These are phyloP conservation scores for Nissolia schottii DNA, from an alignment of 306 rosid species.

Conservation along the genomic window DNA sequence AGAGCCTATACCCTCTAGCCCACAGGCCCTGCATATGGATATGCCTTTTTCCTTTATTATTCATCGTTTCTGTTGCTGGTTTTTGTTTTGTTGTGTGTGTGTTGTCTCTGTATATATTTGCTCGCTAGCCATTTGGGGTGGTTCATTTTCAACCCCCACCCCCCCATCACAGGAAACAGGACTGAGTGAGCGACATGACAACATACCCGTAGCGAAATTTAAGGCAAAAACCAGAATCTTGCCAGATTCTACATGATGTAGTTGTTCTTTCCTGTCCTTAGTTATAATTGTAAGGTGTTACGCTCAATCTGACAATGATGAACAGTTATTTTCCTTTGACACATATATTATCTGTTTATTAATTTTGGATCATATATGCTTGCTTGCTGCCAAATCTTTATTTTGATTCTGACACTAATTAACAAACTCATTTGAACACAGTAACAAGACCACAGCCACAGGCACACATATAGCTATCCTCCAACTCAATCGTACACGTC, in stretches of 20 bases:
- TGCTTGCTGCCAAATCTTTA: neutral
- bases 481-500: too few relatives aligned
- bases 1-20: neutral
- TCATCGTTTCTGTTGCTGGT: neutral
- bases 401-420: neutral
- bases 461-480: neutral
- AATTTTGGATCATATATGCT: neutral
- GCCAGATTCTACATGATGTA: slow-evolving; percentile 19
- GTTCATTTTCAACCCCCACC: slow-evolving; percentile 13
- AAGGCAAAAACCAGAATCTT: slow-evolving; percentile 40
- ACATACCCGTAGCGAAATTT: slow-evolving; percentile 18
- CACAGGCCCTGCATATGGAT: neutral
- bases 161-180: neutral
- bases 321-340: slow-evolving; percentile 11
- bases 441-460: neutral
- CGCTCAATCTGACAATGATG: neutral
- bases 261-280: neutral
- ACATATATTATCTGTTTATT: neutral
- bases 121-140: neutral
- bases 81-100: slow-evolving; percentile 11
- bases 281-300: neutral
- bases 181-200: slow-evolving; percentile 12
- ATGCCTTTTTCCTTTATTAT: neutral
- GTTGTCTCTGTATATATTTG: neutral
- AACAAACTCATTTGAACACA: slow-evolving; percentile 1